phyloP scores from a whole-genome alignment of 257 asterid genomes.

The Haberlea rhodopensis region DNA sequence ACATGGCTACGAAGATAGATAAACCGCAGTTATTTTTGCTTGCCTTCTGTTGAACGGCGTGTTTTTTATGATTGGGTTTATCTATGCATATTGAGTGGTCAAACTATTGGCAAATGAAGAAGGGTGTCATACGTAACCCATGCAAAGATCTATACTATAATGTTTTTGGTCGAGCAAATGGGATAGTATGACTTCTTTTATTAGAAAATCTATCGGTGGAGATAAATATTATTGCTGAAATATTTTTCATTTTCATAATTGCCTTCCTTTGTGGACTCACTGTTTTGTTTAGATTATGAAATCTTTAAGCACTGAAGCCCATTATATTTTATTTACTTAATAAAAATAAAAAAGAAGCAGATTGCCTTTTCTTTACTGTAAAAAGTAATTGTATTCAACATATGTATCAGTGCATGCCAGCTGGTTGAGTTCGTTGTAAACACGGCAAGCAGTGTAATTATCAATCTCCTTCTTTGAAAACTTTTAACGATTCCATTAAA shows the following conservation, averaged over 20 bases:
- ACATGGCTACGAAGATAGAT: neutral
- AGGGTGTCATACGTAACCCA: too few species aligned
- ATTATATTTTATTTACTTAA: constrained; percentile 3
- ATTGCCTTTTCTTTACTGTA: neutral
- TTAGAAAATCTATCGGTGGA: neutral
- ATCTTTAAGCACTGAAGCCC: neutral
- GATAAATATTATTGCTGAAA: too few species aligned
- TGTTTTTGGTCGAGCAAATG: neutral
- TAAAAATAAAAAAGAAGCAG: neutral
- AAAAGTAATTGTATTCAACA: neutral
- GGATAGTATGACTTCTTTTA: too few species aligned
- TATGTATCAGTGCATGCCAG: constrained; percentile 11
- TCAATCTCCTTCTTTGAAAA: constrained; percentile 3
- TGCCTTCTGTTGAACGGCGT: neutral
- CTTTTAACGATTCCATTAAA: constrained; percentile 9
- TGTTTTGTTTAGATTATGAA: constrained; percentile 14
- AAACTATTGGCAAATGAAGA: neutral
- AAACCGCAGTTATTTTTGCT: neutral
- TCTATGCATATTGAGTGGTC: too few species aligned
- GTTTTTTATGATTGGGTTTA: neutral
- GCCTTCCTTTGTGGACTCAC: constrained; percentile 6
- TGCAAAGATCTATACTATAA: neutral
- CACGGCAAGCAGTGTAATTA: constrained; percentile 10
- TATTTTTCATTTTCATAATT: neutral
- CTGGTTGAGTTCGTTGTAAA: neutral